Conservation (phyloP, 148 eudicot genomes). For the Cornus kousa region DNA sequence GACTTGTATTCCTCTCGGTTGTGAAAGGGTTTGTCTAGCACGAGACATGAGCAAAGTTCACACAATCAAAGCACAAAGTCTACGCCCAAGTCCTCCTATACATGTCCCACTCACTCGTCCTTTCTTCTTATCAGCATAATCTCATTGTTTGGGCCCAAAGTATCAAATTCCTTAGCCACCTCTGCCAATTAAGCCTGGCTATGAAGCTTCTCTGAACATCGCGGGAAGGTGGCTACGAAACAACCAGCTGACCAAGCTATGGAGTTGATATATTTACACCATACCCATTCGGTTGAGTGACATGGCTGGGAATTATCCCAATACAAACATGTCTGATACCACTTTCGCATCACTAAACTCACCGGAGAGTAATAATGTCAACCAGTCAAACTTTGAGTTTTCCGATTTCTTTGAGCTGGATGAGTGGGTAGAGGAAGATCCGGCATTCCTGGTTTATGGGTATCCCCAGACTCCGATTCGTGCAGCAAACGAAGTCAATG, state of each 20-base stretch:
- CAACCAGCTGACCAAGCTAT: not conserved
- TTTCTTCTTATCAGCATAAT: not conserved
- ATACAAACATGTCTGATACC: not conserved
- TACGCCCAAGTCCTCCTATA: not conserved
- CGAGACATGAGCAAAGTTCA: not conserved
- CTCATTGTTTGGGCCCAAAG: not conserved
- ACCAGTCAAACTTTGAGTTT: conserved; percentile 31
- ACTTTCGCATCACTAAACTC: conserved; percentile 31
- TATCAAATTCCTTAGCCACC: not conserved
- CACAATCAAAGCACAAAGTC: not conserved
- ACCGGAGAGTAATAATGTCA: conserved; percentile 28
- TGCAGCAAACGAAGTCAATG: conserved; percentile 10
- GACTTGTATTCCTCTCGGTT: not conserved
- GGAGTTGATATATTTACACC: not conserved
- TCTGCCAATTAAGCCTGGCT: conserved; percentile 12
- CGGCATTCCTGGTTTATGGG: conserved; percentile 24
- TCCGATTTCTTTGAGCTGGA: conserved; percentile 36
- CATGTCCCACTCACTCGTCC: not conserved
- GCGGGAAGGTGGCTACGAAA: conserved; percentile 43
- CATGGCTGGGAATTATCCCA: not conserved
- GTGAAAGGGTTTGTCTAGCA: not conserved
- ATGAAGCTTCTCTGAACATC: conserved; percentile 38
- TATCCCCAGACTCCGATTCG: not conserved
- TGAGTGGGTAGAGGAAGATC: conserved; percentile 23
- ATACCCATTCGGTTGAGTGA: not conserved